phyloP scores from a whole-genome alignment of 306 rosid species.

The Quercus wislizeni region DNA sequence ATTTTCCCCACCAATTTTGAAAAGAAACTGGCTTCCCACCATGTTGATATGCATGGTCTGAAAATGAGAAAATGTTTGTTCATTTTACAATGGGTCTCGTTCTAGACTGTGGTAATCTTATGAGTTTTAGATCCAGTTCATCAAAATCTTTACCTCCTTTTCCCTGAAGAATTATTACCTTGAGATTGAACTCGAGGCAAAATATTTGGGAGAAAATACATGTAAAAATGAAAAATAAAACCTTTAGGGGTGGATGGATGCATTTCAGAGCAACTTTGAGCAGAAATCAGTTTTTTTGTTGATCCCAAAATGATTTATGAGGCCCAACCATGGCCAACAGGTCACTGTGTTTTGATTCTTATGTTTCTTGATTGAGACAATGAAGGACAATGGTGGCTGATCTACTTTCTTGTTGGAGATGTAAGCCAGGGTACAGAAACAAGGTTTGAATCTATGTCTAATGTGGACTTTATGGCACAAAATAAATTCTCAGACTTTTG shows the following conservation, averaged over 20 bases:
- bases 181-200: no score
- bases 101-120: no score
- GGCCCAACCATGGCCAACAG: not conserved
- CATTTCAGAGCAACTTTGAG: not conserved
- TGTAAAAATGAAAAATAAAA: not conserved
- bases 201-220: not conserved
- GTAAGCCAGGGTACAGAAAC: not conserved
- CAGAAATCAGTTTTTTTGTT: not conserved
- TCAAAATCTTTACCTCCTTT: no score
- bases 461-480: not conserved
- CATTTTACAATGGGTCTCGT: no score
- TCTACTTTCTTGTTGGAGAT: not conserved
- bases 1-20: no score
- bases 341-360: not conserved
- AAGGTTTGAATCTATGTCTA: not conserved
- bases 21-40: no score
- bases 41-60: no score
- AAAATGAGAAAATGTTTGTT: no score
- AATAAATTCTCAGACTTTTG: not conserved
- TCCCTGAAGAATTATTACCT: no score
- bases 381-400: not conserved
- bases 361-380: not conserved
- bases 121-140: no score
- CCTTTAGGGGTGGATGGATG: not conserved
- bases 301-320: not conserved